Percentiles rank a stretch among this genome's conserved stretches.
phyloP scores from a whole-genome alignment of 2,329 filamentous ascomycete genomes.

The Pezicula radicicola region DNA sequence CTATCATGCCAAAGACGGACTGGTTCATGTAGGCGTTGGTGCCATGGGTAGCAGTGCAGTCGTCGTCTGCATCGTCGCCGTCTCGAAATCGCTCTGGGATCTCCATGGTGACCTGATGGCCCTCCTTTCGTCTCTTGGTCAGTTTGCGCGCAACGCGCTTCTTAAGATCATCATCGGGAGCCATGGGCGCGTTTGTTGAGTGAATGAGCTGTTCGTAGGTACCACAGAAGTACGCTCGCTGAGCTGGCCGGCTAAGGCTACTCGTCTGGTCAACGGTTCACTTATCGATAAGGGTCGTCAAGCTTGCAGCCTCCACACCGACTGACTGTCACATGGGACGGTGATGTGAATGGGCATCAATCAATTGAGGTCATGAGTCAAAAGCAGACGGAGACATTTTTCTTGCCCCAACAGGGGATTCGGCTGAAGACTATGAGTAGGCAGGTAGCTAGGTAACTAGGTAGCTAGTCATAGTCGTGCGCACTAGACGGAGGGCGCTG shows the following conservation, averaged over 20 bases:
- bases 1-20: slow-evolving; percentile 90
- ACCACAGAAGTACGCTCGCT: slow-evolving; percentile 6
- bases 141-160: slow-evolving; percentile 38
- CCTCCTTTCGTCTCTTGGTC: slow-evolving; percentile 37
- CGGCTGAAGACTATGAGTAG: too few relatives aligned
- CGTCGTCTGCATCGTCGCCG: slow-evolving; percentile 57
- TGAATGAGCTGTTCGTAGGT: slow-evolving; percentile 4
- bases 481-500: too few relatives aligned
- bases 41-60: slow-evolving; percentile 55
- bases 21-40: slow-evolving; percentile 67
- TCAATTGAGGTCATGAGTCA: neutral
- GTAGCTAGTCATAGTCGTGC: too few relatives aligned
- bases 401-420: neutral
- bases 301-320: neutral
- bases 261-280: neutral
- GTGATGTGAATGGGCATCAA: neutral
- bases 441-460: too few relatives aligned
- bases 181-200: slow-evolving; percentile 18
- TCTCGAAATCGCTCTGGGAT: slow-evolving; percentile 56
- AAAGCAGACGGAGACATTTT: neutral
- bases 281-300: slow-evolving; percentile 4
- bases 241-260: neutral
- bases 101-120: slow-evolving; percentile 41
- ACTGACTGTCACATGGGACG: neutral
- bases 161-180: slow-evolving; percentile 36